Percentiles rank a stretch among this genome's conserved stretches.
phyloP scores from a whole-genome alignment of 2,329 filamentous ascomycete species.

The Botrytis porri region DNA sequence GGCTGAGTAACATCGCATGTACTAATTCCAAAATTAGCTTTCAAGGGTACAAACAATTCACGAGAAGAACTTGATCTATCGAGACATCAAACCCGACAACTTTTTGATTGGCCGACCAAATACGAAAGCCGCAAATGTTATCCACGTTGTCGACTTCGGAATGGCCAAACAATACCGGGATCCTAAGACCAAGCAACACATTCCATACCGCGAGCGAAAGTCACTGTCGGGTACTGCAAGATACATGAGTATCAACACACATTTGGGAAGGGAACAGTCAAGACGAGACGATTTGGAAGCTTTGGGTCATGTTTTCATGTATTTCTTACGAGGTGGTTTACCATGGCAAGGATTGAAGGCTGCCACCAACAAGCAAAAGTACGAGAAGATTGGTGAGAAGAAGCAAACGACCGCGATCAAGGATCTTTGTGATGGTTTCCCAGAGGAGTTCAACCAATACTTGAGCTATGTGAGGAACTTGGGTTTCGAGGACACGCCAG shows the following conservation, averaged over 20 bases:
- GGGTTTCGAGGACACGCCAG: conserved; percentile 95
- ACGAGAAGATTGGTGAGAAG: conserved; percentile 99
- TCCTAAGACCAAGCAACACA: conserved; percentile 98
- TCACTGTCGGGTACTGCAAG: conserved; percentile 93
- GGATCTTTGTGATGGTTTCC: conserved; percentile 93
- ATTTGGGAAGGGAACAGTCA: conserved; percentile 93
- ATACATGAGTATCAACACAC: conserved; percentile 99
- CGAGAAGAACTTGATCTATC: conserved; percentile 98
- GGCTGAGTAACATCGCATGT: background rate
- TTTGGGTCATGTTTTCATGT: conserved; percentile 71
- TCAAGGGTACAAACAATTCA: conserved; percentile 91
- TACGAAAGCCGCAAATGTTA: conserved; percentile 94
- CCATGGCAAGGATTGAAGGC: conserved; percentile 73
- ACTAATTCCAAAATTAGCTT: conserved; percentile 50
- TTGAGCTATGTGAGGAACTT: conserved; percentile 95
- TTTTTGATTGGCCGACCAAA: conserved; percentile 92
- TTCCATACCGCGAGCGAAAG: conserved; percentile 95
- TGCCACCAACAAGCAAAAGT: conserved; percentile 89
- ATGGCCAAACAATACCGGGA: conserved; percentile 99
- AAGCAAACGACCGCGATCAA: conserved; percentile 98
- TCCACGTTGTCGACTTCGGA: conserved; percentile 97
- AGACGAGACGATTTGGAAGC: conserved; percentile 94
- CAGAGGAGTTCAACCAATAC: conserved; percentile 97
- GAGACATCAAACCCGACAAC: conserved; percentile 99
- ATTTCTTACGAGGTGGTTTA: conserved; percentile 67